phyloP scores from a whole-genome alignment of 2,329 filamentous ascomycete genomes.

The Fusarium dimerum region DNA sequence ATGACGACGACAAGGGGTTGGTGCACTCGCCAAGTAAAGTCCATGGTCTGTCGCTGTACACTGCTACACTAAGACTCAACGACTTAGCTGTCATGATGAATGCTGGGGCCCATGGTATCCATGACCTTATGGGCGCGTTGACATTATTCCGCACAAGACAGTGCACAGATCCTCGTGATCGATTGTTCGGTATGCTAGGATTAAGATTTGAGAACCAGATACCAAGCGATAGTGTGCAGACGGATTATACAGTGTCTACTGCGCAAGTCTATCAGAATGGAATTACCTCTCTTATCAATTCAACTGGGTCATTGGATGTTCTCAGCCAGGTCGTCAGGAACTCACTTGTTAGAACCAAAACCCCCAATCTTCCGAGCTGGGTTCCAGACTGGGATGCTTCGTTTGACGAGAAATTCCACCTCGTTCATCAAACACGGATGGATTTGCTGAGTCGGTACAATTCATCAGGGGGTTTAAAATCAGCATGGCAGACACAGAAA shows the following conservation, averaged over 20 bases:
- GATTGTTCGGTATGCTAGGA: slow-evolving; percentile 4
- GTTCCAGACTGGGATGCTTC: slow-evolving; percentile 9
- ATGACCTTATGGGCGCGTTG: not conserved
- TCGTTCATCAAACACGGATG: slow-evolving; percentile 1
- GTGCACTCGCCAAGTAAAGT: not conserved
- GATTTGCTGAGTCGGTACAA: not conserved
- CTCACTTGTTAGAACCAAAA: not conserved
- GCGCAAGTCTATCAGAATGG: not conserved
- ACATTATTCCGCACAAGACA: slow-evolving; percentile 7
- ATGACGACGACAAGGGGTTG: slow-evolving; percentile 6
- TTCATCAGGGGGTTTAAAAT: not conserved
- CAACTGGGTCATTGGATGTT: not conserved
- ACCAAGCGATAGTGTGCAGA: not conserved
- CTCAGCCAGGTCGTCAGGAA: slow-evolving; percentile 8
- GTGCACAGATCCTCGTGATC: slow-evolving; percentile 6
- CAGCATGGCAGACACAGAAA: not conserved
- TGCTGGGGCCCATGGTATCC: not conserved
- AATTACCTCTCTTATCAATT: not conserved
- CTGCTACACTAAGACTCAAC: slow-evolving; percentile 6
- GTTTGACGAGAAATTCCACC: slow-evolving; percentile 5
- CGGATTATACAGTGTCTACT: slow-evolving; percentile 1
- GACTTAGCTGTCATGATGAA: not conserved
- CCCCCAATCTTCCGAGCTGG: slow-evolving; percentile 2
- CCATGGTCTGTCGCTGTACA: slow-evolving; percentile 4
- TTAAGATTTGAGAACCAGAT: not conserved